phyloP scores from a whole-genome alignment of 768 basidiomycete species.

The Trametes cubensis region DNA sequence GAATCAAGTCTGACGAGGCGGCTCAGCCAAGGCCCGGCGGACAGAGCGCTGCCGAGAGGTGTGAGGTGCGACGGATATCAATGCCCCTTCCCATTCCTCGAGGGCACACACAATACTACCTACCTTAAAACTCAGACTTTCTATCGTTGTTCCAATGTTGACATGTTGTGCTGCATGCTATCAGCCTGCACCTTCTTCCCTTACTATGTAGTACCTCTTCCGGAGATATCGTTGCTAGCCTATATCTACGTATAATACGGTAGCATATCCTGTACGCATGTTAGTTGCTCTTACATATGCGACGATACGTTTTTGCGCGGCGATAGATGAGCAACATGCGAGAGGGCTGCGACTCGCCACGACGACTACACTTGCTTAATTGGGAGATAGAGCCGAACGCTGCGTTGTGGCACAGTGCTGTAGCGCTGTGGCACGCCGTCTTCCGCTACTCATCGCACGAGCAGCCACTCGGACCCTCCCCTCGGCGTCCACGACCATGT shows the following conservation, averaged over 20 bases:
- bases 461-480: constrained; percentile 4
- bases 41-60: constrained; percentile 2
- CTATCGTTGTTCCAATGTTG: no score
- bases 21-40: background rate
- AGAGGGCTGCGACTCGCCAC: no score
- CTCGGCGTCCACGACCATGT: constrained; percentile 19
- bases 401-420: background rate
- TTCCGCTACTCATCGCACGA: background rate
- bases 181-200: no score
- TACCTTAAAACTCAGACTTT: background rate
- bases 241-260: no score
- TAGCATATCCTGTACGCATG: no score
- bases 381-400: background rate
- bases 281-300: no score
- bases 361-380: no score
- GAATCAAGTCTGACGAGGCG: background rate
- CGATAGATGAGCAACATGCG: no score
- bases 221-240: no score
- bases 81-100: constrained; percentile 12
- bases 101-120: background rate
- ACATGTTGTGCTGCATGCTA: no score
- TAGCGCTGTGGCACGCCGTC: background rate
- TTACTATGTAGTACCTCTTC: no score
- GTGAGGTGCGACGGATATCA: constrained; percentile 10
- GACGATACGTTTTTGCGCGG: no score